Evolutionary conservation across 164 flowering plant species (phyloP).

Genomic region (Platanus orientalis): DNA sequence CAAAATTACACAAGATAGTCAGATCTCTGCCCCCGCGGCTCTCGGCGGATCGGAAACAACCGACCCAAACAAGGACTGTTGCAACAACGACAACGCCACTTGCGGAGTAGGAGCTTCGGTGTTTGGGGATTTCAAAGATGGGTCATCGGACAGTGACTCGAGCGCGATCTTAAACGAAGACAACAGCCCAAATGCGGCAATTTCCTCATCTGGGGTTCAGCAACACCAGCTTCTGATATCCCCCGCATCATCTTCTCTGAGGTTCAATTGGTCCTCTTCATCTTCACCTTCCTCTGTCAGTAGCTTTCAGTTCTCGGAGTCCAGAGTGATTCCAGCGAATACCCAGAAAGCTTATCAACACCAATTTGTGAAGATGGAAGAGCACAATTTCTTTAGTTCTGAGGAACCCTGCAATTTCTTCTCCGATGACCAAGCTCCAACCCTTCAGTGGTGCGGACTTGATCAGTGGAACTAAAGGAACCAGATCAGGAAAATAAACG

Average conservation of each 20-base stretch:
- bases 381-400: no score
- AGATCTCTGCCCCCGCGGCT: no score
- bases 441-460: no score
- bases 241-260: neutral
- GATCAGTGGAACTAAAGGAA: slow-evolving; percentile 46
- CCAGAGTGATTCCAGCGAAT: no score
- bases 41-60: no score
- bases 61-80: no score
- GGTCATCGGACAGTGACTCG: slow-evolving; percentile 14
- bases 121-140: slow-evolving; percentile 50
- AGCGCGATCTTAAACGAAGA: slow-evolving; percentile 59
- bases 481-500: neutral
- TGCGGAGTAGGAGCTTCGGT: slow-evolving; percentile 13
- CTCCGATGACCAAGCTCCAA: no score
- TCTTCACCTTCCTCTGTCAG: slow-evolving; percentile 28
- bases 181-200: slow-evolving; percentile 35
- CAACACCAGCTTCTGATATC: slow-evolving; percentile 5
- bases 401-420: no score
- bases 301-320: slow-evolving; percentile 39
- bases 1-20: no score
- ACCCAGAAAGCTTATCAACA: no score
- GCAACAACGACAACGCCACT: no score
- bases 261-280: slow-evolving; percentile 6
- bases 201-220: slow-evolving; percentile 19
- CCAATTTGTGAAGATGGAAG: no score